Evolutionary conservation across 306 rosid genomes (phyloP), one percentile per base, ranked within the genome.

Genomic region (Carpinus fangiana): DNA sequence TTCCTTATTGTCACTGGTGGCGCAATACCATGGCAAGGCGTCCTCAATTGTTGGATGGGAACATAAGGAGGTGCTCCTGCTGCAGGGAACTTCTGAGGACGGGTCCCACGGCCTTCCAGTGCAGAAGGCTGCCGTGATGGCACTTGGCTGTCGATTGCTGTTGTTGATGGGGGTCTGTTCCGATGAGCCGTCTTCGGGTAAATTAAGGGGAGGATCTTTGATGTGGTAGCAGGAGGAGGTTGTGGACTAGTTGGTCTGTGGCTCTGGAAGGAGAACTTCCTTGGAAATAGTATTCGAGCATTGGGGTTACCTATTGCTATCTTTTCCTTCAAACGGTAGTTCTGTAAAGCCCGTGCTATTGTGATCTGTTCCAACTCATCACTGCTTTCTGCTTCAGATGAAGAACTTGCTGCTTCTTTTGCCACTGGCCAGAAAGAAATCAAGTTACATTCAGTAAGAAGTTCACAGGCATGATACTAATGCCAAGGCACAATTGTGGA

Each of bases 281-380:
- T 93, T 1, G 92, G 93, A 79, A 96, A 93, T 36, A 91, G 89
- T 85, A 91, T 87, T 7, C 84, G 86, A 52, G 92, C 87, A 81
- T 90, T 87, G 31, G 93, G 85, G 75, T 96, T 90, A 16, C 93
- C 78, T 89, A 84, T 87, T 26, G 90, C 78, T 75, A 89, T 84
- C 78, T 96, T 93, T 84, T 96, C 98, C 88, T 93, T 93, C 82
- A 85, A 66, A 0, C 96, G 97, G 84, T 85, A 96, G 76, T 87
- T 90, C 57, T 87, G 70, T 28, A 96, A 86, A 64, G 99, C 97
- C 70, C 98, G 87, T 5, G 99, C 96, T 84, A 96, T 88, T 2
- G 98, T 93, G 86, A 93, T 93, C 85, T 96, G 99, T 82, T 96
- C 99, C 74, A 93, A 79, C 78, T 96, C 99, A 67, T 96, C 99